Evolutionary conservation across 2,329 filamentous ascomycete species (phyloP), one percentile per base, ranked within the genome.

Genomic region (Stachybotrys echinatus): DNA sequence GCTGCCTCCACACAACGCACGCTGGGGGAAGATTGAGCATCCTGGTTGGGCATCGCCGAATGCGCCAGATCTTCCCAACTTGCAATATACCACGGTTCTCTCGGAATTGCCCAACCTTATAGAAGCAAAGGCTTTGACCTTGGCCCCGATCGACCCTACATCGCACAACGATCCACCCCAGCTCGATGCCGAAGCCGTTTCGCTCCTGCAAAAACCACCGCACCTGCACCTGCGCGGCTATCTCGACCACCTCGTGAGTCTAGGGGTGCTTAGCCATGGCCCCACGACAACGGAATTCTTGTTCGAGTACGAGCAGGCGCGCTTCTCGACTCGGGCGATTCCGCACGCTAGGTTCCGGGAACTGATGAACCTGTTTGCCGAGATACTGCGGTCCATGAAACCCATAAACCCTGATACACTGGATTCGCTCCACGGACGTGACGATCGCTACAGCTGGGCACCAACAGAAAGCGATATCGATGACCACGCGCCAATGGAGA

Each of bases 51-150:
- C 87, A 2, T 88, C 90, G 2, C 92, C 92, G 6, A 79, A 81
- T 23, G 87, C 83, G 1, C 73, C 80, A 8, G 88, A 94, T 61
- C 71, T 94, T 18, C 84, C 89, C 5, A 83, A 89, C 61, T 71
- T 97, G n/a, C 84, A 95, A 55, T 97, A 95, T 67, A 79, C 77
- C 58, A 83, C 84, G 2, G 89, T 99, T 21, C 76, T 96, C 18
- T 77, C 80, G 37, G 92, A 97, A 67, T 76, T 99, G 21, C 89
- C 92, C 2, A 87, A 95, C 62, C 77, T 97, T 23, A 88, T 97
- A 54, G 92, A 97, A 72, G 92, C 89, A 10, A 92, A 92, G 66
- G 92, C 91, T 1, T 83, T 96, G n/a, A 91, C 89, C 0, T 79
- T 96, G 37, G 89, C 88, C 1, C 89, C 85, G 23, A 73, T 75